These are phyloP conservation scores for Talaromyces nanjingensis DNA, from an alignment of 495 filamentous ascomycete genomes.

Conservation along the genomic window DNA sequence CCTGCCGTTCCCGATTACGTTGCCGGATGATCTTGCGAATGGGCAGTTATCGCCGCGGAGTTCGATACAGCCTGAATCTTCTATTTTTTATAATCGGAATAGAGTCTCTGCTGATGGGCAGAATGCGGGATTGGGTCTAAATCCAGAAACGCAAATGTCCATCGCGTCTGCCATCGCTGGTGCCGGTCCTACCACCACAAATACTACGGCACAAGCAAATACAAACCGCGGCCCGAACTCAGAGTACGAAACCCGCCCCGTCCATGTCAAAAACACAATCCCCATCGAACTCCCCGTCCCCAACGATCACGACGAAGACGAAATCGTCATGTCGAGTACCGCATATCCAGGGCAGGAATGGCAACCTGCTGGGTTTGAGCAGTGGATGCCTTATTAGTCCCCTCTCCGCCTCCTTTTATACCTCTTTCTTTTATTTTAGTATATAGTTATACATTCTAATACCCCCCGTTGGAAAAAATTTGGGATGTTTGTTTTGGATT, in stretches of 20 bases:
- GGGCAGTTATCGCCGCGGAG: conserved; percentile 14
- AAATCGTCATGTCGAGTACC: conserved; percentile 64
- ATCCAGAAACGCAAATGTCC: not conserved
- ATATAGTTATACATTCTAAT: not conserved
- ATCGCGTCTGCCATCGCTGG: not conserved
- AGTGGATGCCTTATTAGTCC: conserved; percentile 20
- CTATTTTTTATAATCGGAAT: not conserved
- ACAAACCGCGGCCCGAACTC: not conserved
- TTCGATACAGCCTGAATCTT: conserved; percentile 5
- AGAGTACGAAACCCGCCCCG: conserved; percentile 16
- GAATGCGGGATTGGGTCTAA: not conserved
- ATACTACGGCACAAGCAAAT: not conserved
- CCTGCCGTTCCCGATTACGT: conserved; percentile 22
- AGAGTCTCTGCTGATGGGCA: not conserved
- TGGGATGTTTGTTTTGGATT: not conserved
- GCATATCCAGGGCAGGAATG: conserved; percentile 80
- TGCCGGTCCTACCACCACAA: not conserved
- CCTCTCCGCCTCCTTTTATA: not conserved
- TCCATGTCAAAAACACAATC: conserved; percentile 32
- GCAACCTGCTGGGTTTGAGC: conserved; percentile 46
- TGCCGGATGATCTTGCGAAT: conserved; percentile 16
- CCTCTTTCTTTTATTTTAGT: not conserved
- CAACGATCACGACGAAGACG: conserved; percentile 46
- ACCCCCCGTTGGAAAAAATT: not conserved
- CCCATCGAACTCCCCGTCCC: conserved; percentile 35